A percentile compares a stretch with the other conserved stretches of the same genome.
Evolutionary conservation across 2,329 filamentous ascomycete species (phyloP).

Genomic region (Fusarium fujikuroi): DNA sequence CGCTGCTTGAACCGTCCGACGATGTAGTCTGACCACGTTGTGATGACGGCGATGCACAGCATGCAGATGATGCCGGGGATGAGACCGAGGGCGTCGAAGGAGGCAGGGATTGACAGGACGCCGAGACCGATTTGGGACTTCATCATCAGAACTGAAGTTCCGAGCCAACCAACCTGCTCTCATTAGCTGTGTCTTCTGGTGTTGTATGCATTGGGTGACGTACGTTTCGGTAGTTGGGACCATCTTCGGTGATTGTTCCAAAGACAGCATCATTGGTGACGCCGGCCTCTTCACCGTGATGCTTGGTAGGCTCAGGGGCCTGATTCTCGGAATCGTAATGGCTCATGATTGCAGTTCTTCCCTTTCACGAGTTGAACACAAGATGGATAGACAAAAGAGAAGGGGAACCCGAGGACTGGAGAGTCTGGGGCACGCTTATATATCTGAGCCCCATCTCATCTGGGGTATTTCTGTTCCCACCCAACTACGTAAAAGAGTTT

Average conservation of each 20-base stretch:
- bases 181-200: not conserved
- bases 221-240: conserved; percentile 49
- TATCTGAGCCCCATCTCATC: conserved; percentile 14
- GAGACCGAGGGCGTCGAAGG: conserved; percentile 59
- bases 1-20: conserved; percentile 62
- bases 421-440: conserved; percentile 17
- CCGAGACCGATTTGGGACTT: conserved; percentile 59
- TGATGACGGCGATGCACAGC: conserved; percentile 54
- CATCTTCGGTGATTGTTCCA: conserved; percentile 45
- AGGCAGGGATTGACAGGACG: conserved; percentile 59
- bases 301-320: conserved; percentile 15
- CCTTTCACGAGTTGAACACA: not conserved
- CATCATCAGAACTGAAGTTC: conserved; percentile 59
- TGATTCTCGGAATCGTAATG: conserved; percentile 33
- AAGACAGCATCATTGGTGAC: conserved; percentile 46
- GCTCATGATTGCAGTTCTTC: conserved; percentile 13
- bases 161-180: conserved; percentile 56
- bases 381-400: not conserved
- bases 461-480: conserved; percentile 16
- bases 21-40: conserved; percentile 61
- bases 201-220: not conserved
- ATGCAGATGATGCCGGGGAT: conserved; percentile 60
- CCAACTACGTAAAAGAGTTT: conserved; percentile 28
- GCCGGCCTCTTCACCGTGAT: not conserved
- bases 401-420: not conserved